Evolutionary conservation across 768 basidiomycete genomes (phyloP), one percentile per base, ranked within the genome.

Genomic region (Porpolomopsis calyptriformis): DNA sequence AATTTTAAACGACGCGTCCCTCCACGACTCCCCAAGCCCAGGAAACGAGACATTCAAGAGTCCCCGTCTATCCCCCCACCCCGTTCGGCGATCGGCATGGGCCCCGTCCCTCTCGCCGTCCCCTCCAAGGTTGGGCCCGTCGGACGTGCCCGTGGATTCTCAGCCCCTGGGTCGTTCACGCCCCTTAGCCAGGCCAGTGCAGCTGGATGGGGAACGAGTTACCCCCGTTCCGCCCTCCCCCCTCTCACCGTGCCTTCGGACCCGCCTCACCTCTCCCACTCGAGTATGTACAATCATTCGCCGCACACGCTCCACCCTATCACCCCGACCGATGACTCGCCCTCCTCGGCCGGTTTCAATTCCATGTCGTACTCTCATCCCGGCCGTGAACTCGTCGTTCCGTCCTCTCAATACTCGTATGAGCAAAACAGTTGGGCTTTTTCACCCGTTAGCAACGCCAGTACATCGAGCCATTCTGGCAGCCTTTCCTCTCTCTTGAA

Each of bases 1-100:
- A 89, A 88, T 64, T 94, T 93, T 71, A 94, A 94, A 66, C 86
- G 91, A 50, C 85, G 91, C 55, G 91, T 96, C 4, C 91, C 90
- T 14, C 91, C 91, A 24, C 89, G 91, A 58, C 77, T 89, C 10
- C 88, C 88, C 27, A 90, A 91, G 57, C 84, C 85, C 9, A 69
- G 85, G 54, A 91, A 90, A 62, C 82, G 85, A 52, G 83, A 89
- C 50, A 61, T 71, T 2, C 77, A 81, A 50, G 80, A 85, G 48
- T 63, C 76, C n/a, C 72, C 78, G n/a, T 61, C 73, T 12, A 78
- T 85, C 16, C 80, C 82, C 9, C 82, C 83, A 8, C 82, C 85
- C 0, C 78, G 86, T 51, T 79, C 84, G n/a, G 78, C 84, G 6
- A 74, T 81, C 48, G 79, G 78, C 29, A 74, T 85, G 63, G 81